Percentiles rank a stretch among this genome's conserved stretches.
Evolutionary conservation across 83 land plant species (phyloP).

Genomic region (Larix sibirica): DNA sequence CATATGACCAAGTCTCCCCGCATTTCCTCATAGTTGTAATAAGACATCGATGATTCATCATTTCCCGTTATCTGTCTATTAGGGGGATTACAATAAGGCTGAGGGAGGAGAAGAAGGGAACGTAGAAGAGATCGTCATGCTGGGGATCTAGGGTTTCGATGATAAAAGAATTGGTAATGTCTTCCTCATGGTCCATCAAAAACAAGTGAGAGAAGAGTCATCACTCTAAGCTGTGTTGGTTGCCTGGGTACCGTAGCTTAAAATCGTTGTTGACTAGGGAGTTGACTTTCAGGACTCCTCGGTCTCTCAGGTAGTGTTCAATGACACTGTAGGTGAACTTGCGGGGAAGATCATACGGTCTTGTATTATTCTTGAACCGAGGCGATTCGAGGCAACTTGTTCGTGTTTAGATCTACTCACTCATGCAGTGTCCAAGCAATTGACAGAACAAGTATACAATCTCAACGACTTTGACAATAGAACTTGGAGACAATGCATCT

Average conservation of each 20-base stretch:
- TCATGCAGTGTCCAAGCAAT: too few species aligned
- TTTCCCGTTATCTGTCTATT: not conserved
- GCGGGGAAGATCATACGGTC: slow-evolving; percentile 60
- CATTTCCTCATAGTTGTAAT: slow-evolving; percentile 70
- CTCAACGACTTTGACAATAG: too few species aligned
- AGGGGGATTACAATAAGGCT: slow-evolving; percentile 55
- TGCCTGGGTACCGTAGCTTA: slow-evolving; percentile 58
- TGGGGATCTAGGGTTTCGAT: slow-evolving; percentile 42
- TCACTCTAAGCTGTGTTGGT: slow-evolving; percentile 92
- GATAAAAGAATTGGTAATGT: slow-evolving; percentile 22
- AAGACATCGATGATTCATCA: too few species aligned
- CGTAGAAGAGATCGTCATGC: slow-evolving; percentile 77
- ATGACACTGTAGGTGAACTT: slow-evolving; percentile 80
- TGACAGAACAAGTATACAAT: too few species aligned
- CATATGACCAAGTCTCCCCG: slow-evolving; percentile 71
- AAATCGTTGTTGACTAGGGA: slow-evolving; percentile 3
- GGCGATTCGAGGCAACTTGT: too few species aligned
- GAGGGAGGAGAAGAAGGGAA: slow-evolving; percentile 82
- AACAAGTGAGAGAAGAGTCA: slow-evolving; percentile 61
- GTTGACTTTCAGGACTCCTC: slow-evolving; percentile 16
- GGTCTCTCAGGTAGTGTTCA: slow-evolving; percentile 52
- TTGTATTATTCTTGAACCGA: too few species aligned
- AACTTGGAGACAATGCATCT: too few species aligned
- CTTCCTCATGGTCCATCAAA: slow-evolving; percentile 7
- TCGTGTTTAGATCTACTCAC: too few species aligned